These are phyloP conservation scores for Eucalyptus sp. DNA, from an alignment of 345 rosid genomes.

Conservation along the genomic window DNA sequence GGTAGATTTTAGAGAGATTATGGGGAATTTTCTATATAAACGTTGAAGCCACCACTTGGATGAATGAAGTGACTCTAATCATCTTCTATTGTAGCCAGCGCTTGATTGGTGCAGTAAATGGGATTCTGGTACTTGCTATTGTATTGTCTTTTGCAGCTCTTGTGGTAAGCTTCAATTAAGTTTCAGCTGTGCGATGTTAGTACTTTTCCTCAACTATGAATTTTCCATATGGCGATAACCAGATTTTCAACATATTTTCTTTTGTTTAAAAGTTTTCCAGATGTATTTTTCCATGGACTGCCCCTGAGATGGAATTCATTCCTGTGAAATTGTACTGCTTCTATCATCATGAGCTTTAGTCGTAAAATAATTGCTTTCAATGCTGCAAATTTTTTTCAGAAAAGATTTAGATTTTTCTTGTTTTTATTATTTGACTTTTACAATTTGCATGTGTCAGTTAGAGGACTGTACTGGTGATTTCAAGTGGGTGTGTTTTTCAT, in stretches of 20 bases:
- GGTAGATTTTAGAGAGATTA: background rate
- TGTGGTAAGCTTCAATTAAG: slow-evolving; percentile 39
- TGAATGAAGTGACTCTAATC: background rate
- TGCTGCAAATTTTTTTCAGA: background rate
- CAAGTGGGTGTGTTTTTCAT: background rate
- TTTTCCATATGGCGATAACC: background rate
- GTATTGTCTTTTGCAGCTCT: slow-evolving; percentile 66
- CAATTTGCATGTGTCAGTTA: background rate
- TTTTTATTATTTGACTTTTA: background rate
- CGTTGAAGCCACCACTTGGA: background rate
- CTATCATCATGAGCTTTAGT: background rate
- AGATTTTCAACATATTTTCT: background rate
- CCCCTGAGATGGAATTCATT: background rate
- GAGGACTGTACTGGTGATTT: background rate
- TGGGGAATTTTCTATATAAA: background rate
- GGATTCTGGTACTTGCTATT: slow-evolving; percentile 64
- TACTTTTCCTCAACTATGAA: background rate
- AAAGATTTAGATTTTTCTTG: background rate
- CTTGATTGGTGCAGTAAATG: slow-evolving; percentile 75
- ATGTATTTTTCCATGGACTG: background rate
- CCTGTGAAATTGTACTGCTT: background rate
- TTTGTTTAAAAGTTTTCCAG: background rate
- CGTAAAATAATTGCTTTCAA: background rate
- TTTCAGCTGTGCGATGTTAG: background rate
- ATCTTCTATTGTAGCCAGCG: slow-evolving; percentile 60